Percentiles rank a stretch among this genome's conserved stretches.
Conservation (phyloP, 2,329 filamentous ascomycete species). For the Pseudofabraea citricarpa region DNA sequence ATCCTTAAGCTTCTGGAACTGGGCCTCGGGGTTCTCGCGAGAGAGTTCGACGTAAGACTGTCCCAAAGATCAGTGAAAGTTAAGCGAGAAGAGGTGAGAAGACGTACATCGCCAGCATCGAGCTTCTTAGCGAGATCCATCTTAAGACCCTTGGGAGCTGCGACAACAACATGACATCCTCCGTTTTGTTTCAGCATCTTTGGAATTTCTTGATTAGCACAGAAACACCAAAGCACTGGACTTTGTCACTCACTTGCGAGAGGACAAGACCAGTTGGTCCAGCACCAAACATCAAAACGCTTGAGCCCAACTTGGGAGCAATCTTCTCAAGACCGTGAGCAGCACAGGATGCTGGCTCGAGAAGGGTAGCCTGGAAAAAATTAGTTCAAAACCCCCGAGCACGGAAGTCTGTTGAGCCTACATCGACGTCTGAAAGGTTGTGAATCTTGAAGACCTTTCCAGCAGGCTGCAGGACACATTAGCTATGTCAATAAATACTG, state of each 20-base stretch:
- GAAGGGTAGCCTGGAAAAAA: conserved; percentile 48
- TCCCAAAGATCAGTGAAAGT: background rate
- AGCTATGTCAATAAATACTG: conserved; percentile 7
- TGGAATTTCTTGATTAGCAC: too few species aligned
- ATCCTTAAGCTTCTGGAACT: conserved; percentile 57
- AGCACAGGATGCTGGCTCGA: conserved; percentile 69
- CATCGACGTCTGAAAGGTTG: conserved; percentile 60
- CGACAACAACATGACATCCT: conserved; percentile 64
- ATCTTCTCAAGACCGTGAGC: conserved; percentile 68
- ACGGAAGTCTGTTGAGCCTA: background rate
- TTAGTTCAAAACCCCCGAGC: background rate
- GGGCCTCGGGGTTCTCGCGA: conserved; percentile 47
- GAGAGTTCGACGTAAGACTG: conserved; percentile 45
- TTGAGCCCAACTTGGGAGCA: conserved; percentile 58
- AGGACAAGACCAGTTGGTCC: conserved; percentile 61
- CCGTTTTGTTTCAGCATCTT: conserved; percentile 59
- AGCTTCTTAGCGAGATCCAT: conserved; percentile 62
- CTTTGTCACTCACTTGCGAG: conserved; percentile 16
- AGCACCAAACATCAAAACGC: conserved; percentile 61
- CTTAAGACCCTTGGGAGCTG: conserved; percentile 64
- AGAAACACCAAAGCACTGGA: too few species aligned
- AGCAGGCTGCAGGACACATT: conserved; percentile 23
- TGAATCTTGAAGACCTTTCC: conserved; percentile 60
- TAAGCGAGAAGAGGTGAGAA: background rate
- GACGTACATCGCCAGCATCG: conserved; percentile 43